Conservation (phyloP, 2,329 filamentous ascomycete genomes). For the Didymellaceae sp. region DNA sequence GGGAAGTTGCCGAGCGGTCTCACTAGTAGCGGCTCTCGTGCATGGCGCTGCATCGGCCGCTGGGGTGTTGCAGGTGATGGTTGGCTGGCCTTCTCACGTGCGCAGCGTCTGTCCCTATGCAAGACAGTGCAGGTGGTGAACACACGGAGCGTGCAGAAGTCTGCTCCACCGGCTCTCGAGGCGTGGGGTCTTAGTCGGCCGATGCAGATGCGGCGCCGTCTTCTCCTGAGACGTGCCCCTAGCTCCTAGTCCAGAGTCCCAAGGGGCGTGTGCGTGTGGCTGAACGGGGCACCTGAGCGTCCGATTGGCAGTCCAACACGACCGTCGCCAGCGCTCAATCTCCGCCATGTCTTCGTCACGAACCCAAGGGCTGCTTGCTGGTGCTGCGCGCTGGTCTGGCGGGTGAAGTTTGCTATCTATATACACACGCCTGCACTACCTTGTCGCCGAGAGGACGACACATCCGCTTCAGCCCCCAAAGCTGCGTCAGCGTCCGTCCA, state of each 20-base stretch:
- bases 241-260: no score
- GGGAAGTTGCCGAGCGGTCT: slow-evolving; percentile 26
- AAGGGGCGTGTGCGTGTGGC: slow-evolving; percentile 1
- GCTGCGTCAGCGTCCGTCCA: slow-evolving; percentile 3
- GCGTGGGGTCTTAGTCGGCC: no score
- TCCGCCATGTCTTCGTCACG: not conserved
- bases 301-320: slow-evolving; percentile 10
- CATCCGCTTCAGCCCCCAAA: not conserved
- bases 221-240: slow-evolving; percentile 16
- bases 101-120: not conserved
- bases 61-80: no score
- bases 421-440: not conserved
- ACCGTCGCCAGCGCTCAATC: not conserved
- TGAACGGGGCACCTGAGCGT: slow-evolving; percentile 6
- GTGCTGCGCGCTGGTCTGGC: not conserved
- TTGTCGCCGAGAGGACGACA: not conserved
- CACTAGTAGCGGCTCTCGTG: slow-evolving; percentile 14
- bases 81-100: not conserved
- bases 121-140: not conserved
- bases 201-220: slow-evolving; percentile 8
- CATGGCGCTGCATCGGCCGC: slow-evolving; percentile 8
- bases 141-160: slow-evolving; percentile 17
- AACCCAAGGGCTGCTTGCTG: not conserved
- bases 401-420: not conserved
- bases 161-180: slow-evolving; percentile 13